These are phyloP conservation scores for Cyberlindnera nakhonratchasimensis DNA, from an alignment of 805 yeast genomes.

Conservation along the genomic window DNA sequence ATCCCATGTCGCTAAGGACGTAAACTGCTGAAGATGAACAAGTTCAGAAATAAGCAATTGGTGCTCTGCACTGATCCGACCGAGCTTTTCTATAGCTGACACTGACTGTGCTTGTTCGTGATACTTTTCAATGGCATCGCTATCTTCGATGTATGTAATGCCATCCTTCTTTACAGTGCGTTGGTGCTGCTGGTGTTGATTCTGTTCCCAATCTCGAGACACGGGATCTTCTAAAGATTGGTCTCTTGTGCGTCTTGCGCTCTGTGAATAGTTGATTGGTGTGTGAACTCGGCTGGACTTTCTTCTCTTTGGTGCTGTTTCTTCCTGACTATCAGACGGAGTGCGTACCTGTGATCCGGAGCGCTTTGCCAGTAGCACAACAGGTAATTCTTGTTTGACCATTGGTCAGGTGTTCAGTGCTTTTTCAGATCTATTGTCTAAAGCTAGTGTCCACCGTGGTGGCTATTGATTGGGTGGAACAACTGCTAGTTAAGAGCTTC, in stretches of 20 bases:
- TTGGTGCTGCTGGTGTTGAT: neutral
- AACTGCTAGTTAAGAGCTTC: too few species aligned
- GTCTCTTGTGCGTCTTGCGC: constrained; percentile 3
- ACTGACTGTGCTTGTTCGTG: constrained; percentile 2
- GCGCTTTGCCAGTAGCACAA: constrained; percentile 6
- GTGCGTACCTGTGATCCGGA: constrained; percentile 3
- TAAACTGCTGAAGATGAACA: constrained; percentile 59
- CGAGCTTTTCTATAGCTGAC: constrained; percentile 10
- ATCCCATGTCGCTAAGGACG: constrained; percentile 59
- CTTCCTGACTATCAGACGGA: neutral
- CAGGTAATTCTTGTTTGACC: constrained; percentile 4
- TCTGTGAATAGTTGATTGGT: constrained; percentile 9
- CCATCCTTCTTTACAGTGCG: constrained; percentile 13
- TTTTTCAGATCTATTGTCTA: neutral
- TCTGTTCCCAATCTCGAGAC: too few species aligned
- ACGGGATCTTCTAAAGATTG: too few species aligned
- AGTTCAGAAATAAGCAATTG: constrained; percentile 54
- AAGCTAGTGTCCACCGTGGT: neutral
- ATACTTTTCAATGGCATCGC: constrained; percentile 7
- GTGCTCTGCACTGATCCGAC: constrained; percentile 29
- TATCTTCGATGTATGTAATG: constrained; percentile 7
- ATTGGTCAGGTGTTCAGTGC: neutral
- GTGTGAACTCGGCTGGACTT: constrained; percentile 17
- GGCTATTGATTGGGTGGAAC: neutral
- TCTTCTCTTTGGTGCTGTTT: constrained; percentile 18